Base-by-base conservation (phyloP, 805 yeast genomes). In the Brettanomyces anomalus region DNA sequence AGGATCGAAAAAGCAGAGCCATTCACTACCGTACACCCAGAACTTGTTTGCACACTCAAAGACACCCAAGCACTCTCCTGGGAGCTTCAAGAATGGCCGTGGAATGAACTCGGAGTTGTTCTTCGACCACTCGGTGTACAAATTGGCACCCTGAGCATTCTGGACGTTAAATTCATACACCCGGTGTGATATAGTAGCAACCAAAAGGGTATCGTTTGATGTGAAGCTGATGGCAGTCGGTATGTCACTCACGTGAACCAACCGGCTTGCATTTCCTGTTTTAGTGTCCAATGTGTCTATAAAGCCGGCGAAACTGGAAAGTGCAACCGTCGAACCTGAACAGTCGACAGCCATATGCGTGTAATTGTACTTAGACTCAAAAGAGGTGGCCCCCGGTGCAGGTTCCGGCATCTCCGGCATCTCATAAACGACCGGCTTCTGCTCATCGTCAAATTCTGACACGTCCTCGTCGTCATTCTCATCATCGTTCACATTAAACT, bases 21-120 rank as follows among this genome's bases (percentile, higher is more conserved):
- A 90, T 41, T 75, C 75, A 17, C 84, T 71, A 2, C 96, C 95
- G 76, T 85, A 88, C n/a, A 87, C 62, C 96, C 96, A 90, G 14
- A 83, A 65, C 43, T 76, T 69, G 17, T 50, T 54, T 1, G 62
- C 50, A 30, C 64, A 61, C 3, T 58, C 55, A 55, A 84, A 85
- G 11, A 85, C 60, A 14, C 95, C 96, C 46, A 76, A 71, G 43
- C 94, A 80, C 52, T 81, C 79, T 44, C 84, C 90, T 15, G 72
- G 74, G 42, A 74, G 65, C 3, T 67, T 58, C 15, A 70, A 56
- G 47, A 83, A 79, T 47, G 77, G 77, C 32, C 67, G 67, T 2
- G 97, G 97, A 49, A 88, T 62, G 44, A 74, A 70, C 41, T 84
- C 93, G 15, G 86, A 73, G 60, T 87, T 87, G 41, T 72, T 65